Evolutionary conservation across 2,329 filamentous ascomycete genomes (phyloP).

Genomic region (Drechslera avenae): DNA sequence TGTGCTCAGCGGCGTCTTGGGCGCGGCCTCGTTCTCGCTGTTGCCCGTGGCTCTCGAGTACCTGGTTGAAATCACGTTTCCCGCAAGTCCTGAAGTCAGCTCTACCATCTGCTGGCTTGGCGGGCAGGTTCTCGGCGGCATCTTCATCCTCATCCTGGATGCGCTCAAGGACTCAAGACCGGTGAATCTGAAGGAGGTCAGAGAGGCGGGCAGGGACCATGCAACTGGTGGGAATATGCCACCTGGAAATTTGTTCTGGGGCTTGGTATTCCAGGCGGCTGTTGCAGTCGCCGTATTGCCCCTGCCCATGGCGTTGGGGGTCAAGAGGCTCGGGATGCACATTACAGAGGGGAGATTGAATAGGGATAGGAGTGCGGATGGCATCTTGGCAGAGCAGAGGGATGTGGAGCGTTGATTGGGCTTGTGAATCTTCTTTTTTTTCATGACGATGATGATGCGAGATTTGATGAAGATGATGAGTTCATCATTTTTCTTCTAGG

Average conservation of each 20-base stretch:
- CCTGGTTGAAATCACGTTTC: conserved; percentile 84
- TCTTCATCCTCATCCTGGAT: conserved; percentile 84
- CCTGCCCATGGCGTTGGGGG: conserved; percentile 69
- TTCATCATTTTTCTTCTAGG: background rate
- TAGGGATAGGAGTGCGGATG: conserved; percentile 40
- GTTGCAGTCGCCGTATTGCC: conserved; percentile 69
- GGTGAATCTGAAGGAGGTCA: conserved; percentile 37
- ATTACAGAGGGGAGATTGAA: conserved; percentile 38
- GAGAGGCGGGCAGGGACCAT: conserved; percentile 29
- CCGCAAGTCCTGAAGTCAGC: conserved; percentile 83
- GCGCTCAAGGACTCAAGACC: conserved; percentile 61
- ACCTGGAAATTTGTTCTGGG: conserved; percentile 72
- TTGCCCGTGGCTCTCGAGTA: conserved; percentile 87
- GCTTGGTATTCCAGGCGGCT: conserved; percentile 79
- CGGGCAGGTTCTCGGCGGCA: conserved; percentile 81
- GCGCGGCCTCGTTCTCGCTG: conserved; percentile 78
- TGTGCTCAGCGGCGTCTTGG: conserved; percentile 74
- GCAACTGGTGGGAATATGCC: conserved; percentile 50
- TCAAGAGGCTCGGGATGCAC: conserved; percentile 63
- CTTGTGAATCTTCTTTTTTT: background rate
- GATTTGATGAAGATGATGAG: background rate
- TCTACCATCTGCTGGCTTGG: conserved; percentile 83
- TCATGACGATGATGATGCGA: conserved; percentile 2
- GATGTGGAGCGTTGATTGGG: conserved; percentile 24
- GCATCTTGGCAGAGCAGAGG: conserved; percentile 13